Percentiles rank a stretch among this genome's conserved stretches.
These are phyloP conservation scores for Oryza officinalis DNA, from an alignment of 176 grass and related monocot genomes.

Conservation along the genomic window DNA sequence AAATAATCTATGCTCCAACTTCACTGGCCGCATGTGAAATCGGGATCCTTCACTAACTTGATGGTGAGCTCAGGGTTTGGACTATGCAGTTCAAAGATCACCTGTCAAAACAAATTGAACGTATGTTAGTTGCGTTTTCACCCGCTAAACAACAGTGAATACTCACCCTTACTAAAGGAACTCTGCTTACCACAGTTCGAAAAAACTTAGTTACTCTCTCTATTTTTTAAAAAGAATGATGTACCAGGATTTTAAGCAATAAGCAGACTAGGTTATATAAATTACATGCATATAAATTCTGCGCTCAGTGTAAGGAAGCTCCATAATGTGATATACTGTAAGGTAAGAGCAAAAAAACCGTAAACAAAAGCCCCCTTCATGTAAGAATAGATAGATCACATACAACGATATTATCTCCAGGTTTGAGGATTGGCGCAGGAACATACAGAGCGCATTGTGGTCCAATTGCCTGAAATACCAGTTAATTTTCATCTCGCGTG, in stretches of 20 bases:
- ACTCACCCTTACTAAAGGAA: not conserved
- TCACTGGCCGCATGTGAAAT: constrained; percentile 64
- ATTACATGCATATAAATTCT: not conserved
- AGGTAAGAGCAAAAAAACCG: not conserved
- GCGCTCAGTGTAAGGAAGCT: not conserved
- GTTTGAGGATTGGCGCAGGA: constrained; percentile 70
- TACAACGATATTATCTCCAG: constrained; percentile 83
- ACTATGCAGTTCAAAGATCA: constrained; percentile 69
- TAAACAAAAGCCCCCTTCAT: not conserved
- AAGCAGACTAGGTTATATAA: not conserved
- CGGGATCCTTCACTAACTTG: constrained; percentile 64
- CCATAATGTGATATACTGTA: not conserved
- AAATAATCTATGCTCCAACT: not conserved
- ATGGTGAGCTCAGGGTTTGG: constrained; percentile 59
- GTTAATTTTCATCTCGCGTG: constrained; percentile 28
- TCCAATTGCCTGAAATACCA: constrained; percentile 57
- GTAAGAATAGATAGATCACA: constrained; percentile 29
- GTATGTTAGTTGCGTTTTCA: not conserved
- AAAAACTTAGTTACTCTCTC: no score
- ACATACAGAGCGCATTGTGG: constrained; percentile 90
- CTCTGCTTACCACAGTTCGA: not conserved
- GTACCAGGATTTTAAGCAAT: not conserved
- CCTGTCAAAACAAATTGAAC: constrained; percentile 45
- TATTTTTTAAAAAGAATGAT: not conserved
- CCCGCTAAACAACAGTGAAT: not conserved